Evolutionary conservation across 306 rosid genomes (phyloP).

Genomic region (Ochetophila trinervis): DNA sequence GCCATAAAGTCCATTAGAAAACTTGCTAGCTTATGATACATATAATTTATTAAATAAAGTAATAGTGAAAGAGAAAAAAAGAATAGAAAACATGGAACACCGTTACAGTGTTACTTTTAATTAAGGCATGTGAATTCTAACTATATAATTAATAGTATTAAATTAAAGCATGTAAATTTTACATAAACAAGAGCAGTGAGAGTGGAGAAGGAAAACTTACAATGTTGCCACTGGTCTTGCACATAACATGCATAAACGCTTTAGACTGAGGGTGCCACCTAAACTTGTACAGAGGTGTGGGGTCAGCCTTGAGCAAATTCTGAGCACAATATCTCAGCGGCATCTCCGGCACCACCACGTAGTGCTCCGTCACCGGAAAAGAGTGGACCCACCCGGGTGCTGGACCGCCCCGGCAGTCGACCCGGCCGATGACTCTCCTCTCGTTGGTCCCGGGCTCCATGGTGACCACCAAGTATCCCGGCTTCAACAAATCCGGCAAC

Average conservation of each 20-base stretch:
- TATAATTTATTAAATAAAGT: too few relatives aligned
- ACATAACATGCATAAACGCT: conserved; percentile 75
- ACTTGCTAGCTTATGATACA: too few relatives aligned
- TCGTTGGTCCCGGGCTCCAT: conserved; percentile 79
- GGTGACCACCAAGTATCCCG: conserved; percentile 71
- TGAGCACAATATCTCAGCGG: conserved; percentile 74
- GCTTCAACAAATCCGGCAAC: conserved; percentile 70
- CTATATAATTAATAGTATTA: too few relatives aligned
- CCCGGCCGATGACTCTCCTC: conserved; percentile 72
- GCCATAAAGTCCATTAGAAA: too few relatives aligned
- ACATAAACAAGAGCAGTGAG: too few relatives aligned
- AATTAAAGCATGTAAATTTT: too few relatives aligned
- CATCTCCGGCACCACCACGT: conserved; percentile 83
- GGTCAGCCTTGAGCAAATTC: conserved; percentile 84
- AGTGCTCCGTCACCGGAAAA: conserved; percentile 75
- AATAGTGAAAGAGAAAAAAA: too few relatives aligned
- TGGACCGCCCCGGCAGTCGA: conserved; percentile 59
- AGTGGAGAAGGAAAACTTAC: conserved; percentile 30
- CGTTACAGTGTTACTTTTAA: too few relatives aligned
- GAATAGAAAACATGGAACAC: too few relatives aligned
- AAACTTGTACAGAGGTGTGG: conserved; percentile 84
- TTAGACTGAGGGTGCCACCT: conserved; percentile 79
- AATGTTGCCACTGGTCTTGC: conserved; percentile 73
- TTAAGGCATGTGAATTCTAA: too few relatives aligned
- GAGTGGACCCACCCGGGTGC: conserved; percentile 95